Conservation (phyloP, 805 yeast species). For the Ogataea nitratoaversa region DNA sequence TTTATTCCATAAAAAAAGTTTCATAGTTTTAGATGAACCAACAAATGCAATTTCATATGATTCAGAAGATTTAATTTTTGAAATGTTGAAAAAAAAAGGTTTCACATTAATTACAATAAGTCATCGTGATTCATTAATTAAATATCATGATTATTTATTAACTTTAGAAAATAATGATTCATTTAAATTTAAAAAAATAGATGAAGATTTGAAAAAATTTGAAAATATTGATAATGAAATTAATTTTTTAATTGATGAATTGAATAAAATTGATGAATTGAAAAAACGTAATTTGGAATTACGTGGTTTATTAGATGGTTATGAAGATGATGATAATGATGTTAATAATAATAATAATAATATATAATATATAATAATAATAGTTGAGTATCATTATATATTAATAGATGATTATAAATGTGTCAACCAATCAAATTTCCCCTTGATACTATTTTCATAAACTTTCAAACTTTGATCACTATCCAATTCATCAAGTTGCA, state of each 20-base stretch:
- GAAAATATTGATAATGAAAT: constrained; percentile 74
- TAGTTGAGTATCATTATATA: too few relatives aligned
- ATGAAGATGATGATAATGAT: constrained; percentile 16
- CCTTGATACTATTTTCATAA: constrained; percentile 18
- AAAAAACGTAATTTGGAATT: constrained; percentile 57
- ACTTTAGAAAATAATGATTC: constrained; percentile 57
- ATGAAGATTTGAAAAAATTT: constrained; percentile 36
- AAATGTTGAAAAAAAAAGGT: constrained; percentile 59
- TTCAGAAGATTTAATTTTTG: constrained; percentile 83
- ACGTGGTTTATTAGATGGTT: constrained; percentile 46
- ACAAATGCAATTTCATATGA: constrained; percentile 89
- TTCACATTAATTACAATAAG: constrained; percentile 79
- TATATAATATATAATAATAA: too few relatives aligned
- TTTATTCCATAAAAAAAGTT: constrained; percentile 72
- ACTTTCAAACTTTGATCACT: constrained; percentile 21
- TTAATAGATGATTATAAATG: not conserved
- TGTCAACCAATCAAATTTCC: constrained; percentile 19
- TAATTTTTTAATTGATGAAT: constrained; percentile 54
- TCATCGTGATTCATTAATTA: constrained; percentile 78
- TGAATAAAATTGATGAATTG: constrained; percentile 56
- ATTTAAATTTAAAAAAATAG: constrained; percentile 42
- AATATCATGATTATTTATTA: constrained; percentile 75
- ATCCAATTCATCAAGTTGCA: constrained; percentile 29
- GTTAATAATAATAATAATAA: too few relatives aligned
- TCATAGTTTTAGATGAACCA: constrained; percentile 87